A percentile compares a stretch with the other conserved stretches of the same genome.
phyloP scores from a whole-genome alignment of 768 basidiomycete species.

The Russula abietina region DNA sequence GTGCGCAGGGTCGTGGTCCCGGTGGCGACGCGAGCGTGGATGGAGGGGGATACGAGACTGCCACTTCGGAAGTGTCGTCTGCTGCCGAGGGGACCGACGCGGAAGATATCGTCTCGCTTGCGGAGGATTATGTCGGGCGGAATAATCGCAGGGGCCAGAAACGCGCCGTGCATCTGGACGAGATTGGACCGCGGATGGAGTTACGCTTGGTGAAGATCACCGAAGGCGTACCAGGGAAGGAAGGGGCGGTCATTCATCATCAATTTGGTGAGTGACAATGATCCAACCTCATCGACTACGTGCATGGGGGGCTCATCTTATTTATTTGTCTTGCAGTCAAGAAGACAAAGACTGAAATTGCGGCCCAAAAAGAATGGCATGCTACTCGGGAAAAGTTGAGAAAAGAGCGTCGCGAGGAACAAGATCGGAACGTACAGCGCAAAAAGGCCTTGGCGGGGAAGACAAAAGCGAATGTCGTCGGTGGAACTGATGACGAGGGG shows the following conservation, averaged over 20 bases:
- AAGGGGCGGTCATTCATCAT: constrained; percentile 91
- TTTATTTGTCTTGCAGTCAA: constrained; percentile 59
- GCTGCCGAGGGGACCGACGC: constrained; percentile 87
- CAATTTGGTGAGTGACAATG: constrained; percentile 63
- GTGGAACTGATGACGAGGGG: constrained; percentile 26
- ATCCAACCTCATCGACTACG: neutral
- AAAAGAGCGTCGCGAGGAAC: constrained; percentile 78
- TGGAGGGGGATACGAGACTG: constrained; percentile 59
- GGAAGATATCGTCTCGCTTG: constrained; percentile 71
- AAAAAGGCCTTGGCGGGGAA: constrained; percentile 53
- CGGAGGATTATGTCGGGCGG: constrained; percentile 90
- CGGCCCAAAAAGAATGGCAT: constrained; percentile 63
- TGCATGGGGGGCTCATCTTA: neutral
- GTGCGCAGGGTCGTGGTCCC: constrained; percentile 33
- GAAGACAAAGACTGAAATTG: constrained; percentile 75
- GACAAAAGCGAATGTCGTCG: constrained; percentile 28
- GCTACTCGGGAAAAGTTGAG: constrained; percentile 69
- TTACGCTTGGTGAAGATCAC: constrained; percentile 87
- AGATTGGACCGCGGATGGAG: constrained; percentile 95
- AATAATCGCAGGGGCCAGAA: constrained; percentile 90
- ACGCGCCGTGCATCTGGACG: constrained; percentile 86
- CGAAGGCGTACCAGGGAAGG: constrained; percentile 90
- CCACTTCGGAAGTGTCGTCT: constrained; percentile 62
- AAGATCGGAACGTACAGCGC: constrained; percentile 82
- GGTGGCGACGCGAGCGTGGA: constrained; percentile 39